Conservation (phyloP, 1,284 basidiomycete species). For the Cryptococcus amylolentus region DNA sequence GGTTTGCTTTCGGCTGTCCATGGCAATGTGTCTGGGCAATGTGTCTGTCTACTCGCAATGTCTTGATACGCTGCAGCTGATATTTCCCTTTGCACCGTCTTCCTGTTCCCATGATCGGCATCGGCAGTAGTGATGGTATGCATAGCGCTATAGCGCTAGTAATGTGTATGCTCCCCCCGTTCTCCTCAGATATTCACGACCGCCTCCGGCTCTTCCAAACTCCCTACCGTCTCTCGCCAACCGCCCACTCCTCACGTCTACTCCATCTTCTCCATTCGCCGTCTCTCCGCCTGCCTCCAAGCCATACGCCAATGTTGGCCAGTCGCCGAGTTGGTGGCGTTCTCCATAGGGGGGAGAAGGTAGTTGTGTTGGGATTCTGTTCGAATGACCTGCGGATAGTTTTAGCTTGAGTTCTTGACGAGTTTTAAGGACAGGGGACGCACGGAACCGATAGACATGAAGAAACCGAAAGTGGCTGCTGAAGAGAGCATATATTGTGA, state of each 20-base stretch:
- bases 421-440: conserved; percentile 10
- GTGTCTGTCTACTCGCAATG: too few species aligned
- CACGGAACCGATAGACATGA: conserved; percentile 51
- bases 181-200: too few species aligned
- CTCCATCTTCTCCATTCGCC: conserved; percentile 3
- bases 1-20: too few species aligned
- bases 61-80: too few species aligned
- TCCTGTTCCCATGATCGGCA: background rate
- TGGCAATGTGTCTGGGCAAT: too few species aligned
- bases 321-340: conserved; percentile 2
- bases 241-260: too few species aligned
- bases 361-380: conserved; percentile 37
- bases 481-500: conserved; percentile 86
- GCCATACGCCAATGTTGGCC: conserved; percentile 12
- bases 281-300: conserved; percentile 12
- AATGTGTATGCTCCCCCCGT: background rate
- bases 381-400: conserved; percentile 38
- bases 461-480: conserved; percentile 50
- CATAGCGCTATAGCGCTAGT: background rate
- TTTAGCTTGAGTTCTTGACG: background rate
- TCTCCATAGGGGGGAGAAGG: conserved; percentile 19
- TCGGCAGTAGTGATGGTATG: background rate
- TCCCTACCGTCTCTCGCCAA: too few species aligned
- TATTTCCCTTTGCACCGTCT: too few species aligned
- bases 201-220: too few species aligned